phyloP scores from a whole-genome alignment of 176 grass and related monocot genomes.

The Lolium rigidum region DNA sequence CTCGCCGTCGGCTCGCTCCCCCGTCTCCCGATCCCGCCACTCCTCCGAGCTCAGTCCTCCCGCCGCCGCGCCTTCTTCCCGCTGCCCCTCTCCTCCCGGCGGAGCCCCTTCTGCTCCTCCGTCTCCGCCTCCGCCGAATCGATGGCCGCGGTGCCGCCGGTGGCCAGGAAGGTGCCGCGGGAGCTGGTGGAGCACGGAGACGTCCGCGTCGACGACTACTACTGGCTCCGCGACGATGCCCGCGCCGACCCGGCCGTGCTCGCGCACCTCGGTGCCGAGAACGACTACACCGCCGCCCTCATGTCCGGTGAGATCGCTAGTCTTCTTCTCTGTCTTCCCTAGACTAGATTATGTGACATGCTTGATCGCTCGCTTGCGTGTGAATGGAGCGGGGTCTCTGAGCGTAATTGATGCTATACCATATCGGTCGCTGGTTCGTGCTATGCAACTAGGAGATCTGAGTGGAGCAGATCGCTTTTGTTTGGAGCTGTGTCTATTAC shows the following conservation, averaged over 20 bases:
- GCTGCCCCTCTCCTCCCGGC: neutral
- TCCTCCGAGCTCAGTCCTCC: neutral
- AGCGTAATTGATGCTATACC: neutral
- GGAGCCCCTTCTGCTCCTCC: neutral
- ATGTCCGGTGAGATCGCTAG: slow-evolving; percentile 56
- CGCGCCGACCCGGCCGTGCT: slow-evolving; percentile 64
- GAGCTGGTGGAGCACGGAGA: slow-evolving; percentile 69
- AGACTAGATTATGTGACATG: neutral
- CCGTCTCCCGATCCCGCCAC: neutral
- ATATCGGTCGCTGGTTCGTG: neutral
- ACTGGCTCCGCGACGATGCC: slow-evolving; percentile 88
- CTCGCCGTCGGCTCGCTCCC: neutral
- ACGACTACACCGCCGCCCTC: slow-evolving; percentile 61
- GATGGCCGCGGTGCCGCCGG: slow-evolving; percentile 43
- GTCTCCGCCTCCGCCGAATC: slow-evolving; percentile 16
- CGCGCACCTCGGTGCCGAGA: slow-evolving; percentile 75
- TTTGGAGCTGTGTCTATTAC: neutral
- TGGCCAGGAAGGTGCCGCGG: slow-evolving; percentile 69
- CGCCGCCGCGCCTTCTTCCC: neutral
- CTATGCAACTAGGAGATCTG: neutral
- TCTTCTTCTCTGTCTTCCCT: neutral
- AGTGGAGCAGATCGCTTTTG: neutral
- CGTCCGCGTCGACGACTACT: slow-evolving; percentile 79
- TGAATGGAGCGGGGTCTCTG: neutral
- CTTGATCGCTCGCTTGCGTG: neutral